Base-by-base conservation (phyloP, 2,329 filamentous ascomycete genomes). In the Claviceps paspali region DNA sequence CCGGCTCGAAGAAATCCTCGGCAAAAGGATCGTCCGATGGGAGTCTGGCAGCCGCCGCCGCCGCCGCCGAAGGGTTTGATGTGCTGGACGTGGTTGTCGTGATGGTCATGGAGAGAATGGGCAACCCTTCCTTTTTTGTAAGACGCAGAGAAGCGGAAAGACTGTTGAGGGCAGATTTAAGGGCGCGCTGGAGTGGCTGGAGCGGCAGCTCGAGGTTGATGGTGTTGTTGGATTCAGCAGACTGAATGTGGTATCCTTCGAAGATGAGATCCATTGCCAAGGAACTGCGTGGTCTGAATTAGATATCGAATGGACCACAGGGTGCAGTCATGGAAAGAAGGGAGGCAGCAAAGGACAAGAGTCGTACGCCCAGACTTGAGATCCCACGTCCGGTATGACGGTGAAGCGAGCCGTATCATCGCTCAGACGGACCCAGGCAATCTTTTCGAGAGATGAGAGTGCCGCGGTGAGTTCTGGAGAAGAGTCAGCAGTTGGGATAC, bases 121-220 rank as follows among this genome's bases (percentile, higher is more conserved):
- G 91, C 18, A 87, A 63, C 49, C 80, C 80, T 47, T 92, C 84
- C 53, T 91, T 92, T 58, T 96, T 96, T 18, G 88, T 95, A 29
- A 98, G 74, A 28, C 88, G 81, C 28, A 98, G 75, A 11, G 80
- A 82, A 38, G 87, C 85, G 14, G 83, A 80, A 14, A 79, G 76
- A 49, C 83, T 84, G 52, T 83, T 79, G 37, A 82, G 65, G 31
- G 88, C 88, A 26, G 87, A 95, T 50, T 80, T 85, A 41, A 98
- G 76, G n/a, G 91, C 91, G 41, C 87, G 80, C 51, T 91, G 83
- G 17, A 98, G 75, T 2, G 83, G 79, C 11, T 75, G 72, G n/a
- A 96, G 76, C 19, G 91, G 86, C 1, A 98, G 74, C 62, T 98
- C 91, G 45, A 98, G 79, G 60, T 98, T 95, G 62, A 98, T 95